Evolutionary conservation across 768 basidiomycete genomes (phyloP).

Genomic region (Mycena galericulata): DNA sequence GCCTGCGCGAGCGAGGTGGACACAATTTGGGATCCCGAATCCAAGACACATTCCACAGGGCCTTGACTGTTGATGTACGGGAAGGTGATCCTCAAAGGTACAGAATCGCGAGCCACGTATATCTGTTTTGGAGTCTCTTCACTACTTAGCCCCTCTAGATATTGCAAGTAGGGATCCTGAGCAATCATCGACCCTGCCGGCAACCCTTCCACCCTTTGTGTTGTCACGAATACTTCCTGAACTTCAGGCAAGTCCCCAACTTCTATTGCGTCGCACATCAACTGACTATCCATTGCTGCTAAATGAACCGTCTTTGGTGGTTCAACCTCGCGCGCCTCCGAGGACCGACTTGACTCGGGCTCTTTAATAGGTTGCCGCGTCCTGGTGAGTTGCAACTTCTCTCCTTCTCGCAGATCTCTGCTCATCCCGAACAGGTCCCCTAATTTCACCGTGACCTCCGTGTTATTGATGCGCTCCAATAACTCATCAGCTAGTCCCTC

Average conservation of each 20-base stretch:
- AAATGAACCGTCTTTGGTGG: not conserved
- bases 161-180: constrained; percentile 24
- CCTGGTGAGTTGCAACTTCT: constrained; percentile 7
- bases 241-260: constrained; percentile 17
- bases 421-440: constrained; percentile 23
- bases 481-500: constrained; percentile 21
- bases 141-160: constrained; percentile 7
- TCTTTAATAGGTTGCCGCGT: constrained; percentile 1
- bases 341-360: not conserved
- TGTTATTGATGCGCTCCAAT: constrained; percentile 23
- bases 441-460: constrained; percentile 16
- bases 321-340: not conserved
- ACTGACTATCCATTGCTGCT: not conserved
- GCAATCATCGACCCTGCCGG: constrained; percentile 20
- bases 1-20: constrained; percentile 38
- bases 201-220: constrained; percentile 1
- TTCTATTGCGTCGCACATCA: constrained; percentile 7
- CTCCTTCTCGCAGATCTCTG: constrained; percentile 21
- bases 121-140: constrained; percentile 21
- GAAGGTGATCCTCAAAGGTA: constrained; percentile 20
- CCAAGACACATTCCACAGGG: constrained; percentile 39
- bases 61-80: constrained; percentile 35
- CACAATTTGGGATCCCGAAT: constrained; percentile 45
- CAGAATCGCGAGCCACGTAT: constrained; percentile 16
- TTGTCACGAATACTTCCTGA: constrained; percentile 16